Evolutionary conservation across 805 yeast species (phyloP), one percentile per base, ranked within the genome.

Genomic region (Candida quercuum): DNA sequence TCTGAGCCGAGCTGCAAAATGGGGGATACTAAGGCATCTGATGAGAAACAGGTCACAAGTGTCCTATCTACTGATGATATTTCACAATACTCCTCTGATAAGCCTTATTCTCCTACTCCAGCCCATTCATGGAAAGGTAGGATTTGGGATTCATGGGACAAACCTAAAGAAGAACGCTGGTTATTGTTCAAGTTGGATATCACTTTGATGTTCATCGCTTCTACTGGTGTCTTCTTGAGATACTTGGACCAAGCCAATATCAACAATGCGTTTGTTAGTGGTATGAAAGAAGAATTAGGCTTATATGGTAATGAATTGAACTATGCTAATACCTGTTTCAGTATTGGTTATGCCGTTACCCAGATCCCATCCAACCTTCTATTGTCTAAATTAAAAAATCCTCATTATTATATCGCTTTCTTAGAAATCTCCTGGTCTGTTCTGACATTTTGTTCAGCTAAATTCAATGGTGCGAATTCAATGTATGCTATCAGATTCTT

Each of bases 351-450:
- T 38, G 67, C 69, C 17, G 54, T 76, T 5, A 69, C 72, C 46
- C 76, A 74, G 48, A 53, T 77, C 25, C 82, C 83, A 1, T 72
- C 72, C 59, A 60, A 71, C 54, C 70, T 67, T 47, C 47, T 74
- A 9, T 55, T 78, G 28, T 64, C 68, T 25, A 64, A 70, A 10
- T 47, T 64, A 18, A 73, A 77, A 11, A 30, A 31, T 16, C 58
- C 72, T 43, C 69, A 67, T 45, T 68, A 64, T 39, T 40, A 31
- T n/a, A 33, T 40, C 24, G 76, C 76, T 3, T 39, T 54, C 6
- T 51, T 68, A 38, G 84, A 78, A 42, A 47, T 76, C 22, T 48
- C 64, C 22, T 78, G 84, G 85, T 68, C 78, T 0, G 51, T 74
- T 6, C 63, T 75, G 38, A 77, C 82, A 4, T 57, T 78, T 12